Percentiles rank a stretch among this genome's conserved stretches.
Conservation (phyloP, 192 early-diverging fungal species). For the Coemansia sp. region DNA sequence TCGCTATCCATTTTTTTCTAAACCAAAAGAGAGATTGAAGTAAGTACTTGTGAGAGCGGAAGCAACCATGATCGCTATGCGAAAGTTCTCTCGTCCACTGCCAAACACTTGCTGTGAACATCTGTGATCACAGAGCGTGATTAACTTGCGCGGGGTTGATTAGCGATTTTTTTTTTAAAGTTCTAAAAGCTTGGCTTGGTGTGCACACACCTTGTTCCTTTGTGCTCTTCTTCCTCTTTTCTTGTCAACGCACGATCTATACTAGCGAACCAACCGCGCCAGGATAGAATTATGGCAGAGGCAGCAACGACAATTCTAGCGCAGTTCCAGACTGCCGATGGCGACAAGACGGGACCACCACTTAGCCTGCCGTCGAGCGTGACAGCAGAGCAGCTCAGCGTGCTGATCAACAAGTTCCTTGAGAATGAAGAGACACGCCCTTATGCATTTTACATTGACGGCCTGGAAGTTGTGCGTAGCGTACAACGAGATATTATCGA, state of each 20-base stretch:
- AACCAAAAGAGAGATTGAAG: not conserved
- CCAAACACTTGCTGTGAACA: too few relatives aligned
- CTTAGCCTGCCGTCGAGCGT: slow-evolving; percentile 82
- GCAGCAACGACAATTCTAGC: slow-evolving; percentile 30
- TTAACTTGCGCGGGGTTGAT: too few relatives aligned
- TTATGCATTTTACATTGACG: slow-evolving; percentile 90
- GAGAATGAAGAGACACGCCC: slow-evolving; percentile 80
- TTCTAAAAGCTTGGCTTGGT: too few relatives aligned
- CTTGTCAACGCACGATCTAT: not conserved
- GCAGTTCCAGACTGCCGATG: slow-evolving; percentile 78
- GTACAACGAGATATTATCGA: slow-evolving; percentile 80
- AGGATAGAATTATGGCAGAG: slow-evolving; percentile 4
- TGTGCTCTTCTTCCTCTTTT: too few relatives aligned
- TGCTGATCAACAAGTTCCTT: slow-evolving; percentile 90
- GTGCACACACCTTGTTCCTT: too few relatives aligned
- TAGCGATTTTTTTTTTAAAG: too few relatives aligned
- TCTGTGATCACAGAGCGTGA: too few relatives aligned
- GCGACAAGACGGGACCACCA: slow-evolving; percentile 79
- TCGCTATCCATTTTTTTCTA: slow-evolving; percentile 13
- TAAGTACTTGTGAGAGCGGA: too few relatives aligned
- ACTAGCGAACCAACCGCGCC: not conserved
- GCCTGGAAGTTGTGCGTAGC: slow-evolving; percentile 73
- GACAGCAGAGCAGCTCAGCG: slow-evolving; percentile 79
- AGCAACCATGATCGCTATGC: too few relatives aligned
- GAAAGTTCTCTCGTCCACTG: too few relatives aligned